Evolutionary conservation across 2,329 filamentous ascomycete species (phyloP).

Genomic region (Aspergillus sp.): DNA sequence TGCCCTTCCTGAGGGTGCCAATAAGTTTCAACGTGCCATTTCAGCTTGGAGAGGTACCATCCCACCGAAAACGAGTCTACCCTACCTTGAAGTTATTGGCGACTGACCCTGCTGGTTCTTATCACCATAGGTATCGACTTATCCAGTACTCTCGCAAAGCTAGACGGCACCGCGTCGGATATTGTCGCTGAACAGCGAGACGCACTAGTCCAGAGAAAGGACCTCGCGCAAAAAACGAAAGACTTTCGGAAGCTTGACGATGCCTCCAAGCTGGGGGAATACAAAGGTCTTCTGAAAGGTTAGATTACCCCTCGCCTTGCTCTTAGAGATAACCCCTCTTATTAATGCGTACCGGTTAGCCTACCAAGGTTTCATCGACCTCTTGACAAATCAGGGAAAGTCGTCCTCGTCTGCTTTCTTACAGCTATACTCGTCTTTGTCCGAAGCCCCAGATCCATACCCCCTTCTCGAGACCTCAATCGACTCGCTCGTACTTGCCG

Average conservation of each 20-base stretch:
- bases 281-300: slow-evolving; percentile 89
- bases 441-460: slow-evolving; percentile 94
- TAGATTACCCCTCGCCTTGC: slow-evolving; percentile 12
- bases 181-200: slow-evolving; percentile 92
- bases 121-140: slow-evolving; percentile 73
- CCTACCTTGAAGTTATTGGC: not conserved
- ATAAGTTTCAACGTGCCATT: slow-evolving; percentile 96
- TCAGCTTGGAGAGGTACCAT: slow-evolving; percentile 86
- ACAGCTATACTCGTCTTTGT: slow-evolving; percentile 87
- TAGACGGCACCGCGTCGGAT: slow-evolving; percentile 93
- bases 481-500: slow-evolving; percentile 85
- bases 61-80: not conserved
- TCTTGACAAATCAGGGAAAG: slow-evolving; percentile 94
- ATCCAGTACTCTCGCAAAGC: slow-evolving; percentile 74
- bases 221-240: slow-evolving; percentile 98
- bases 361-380: slow-evolving; percentile 96
- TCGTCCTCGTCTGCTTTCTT: slow-evolving; percentile 89
- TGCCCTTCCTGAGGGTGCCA: slow-evolving; percentile 60
- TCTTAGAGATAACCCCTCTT: not conserved
- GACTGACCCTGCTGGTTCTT: slow-evolving; percentile 4
- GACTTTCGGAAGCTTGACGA: slow-evolving; percentile 95
- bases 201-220: slow-evolving; percentile 93
- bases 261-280: slow-evolving; percentile 77
- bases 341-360: slow-evolving; percentile 51
- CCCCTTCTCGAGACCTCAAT: slow-evolving; percentile 94